These are phyloP conservation scores for Cyclocybe cylindracea DNA, from an alignment of 768 basidiomycete genomes.

Conservation along the genomic window DNA sequence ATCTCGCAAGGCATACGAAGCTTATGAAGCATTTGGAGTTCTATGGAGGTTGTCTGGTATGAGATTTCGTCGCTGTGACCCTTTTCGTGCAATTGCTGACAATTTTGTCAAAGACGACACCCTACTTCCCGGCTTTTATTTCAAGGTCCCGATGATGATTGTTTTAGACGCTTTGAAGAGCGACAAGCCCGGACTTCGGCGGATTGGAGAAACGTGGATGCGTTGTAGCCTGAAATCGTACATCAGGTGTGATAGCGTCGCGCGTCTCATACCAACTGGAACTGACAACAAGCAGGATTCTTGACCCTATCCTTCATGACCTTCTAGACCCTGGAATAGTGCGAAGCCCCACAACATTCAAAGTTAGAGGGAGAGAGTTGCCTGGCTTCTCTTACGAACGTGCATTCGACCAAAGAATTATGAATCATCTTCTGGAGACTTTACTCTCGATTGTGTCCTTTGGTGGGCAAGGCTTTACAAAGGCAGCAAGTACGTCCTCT, in stretches of 20 bases:
- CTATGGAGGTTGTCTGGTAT: slow-evolving; percentile 88
- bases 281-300: slow-evolving; percentile 51
- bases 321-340: slow-evolving; percentile 71
- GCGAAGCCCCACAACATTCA: slow-evolving; percentile 47
- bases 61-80: slow-evolving; percentile 13
- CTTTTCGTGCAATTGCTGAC: background rate
- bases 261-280: background rate
- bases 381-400: slow-evolving; percentile 69
- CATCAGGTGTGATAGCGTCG: slow-evolving; percentile 57
- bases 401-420: slow-evolving; percentile 75
- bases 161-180: slow-evolving; percentile 82
- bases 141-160: slow-evolving; percentile 86
- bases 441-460: slow-evolving; percentile 79
- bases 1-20: slow-evolving; percentile 45
- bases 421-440: slow-evolving; percentile 74
- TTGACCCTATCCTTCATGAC: slow-evolving; percentile 85
- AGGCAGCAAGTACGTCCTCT: slow-evolving; percentile 63
- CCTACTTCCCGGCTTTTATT: slow-evolving; percentile 75
- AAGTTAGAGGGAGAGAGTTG: slow-evolving; percentile 66
- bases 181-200: slow-evolving; percentile 70
- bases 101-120: slow-evolving; percentile 63
- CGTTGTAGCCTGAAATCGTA: slow-evolving; percentile 91
- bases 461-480: slow-evolving; percentile 87
- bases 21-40: slow-evolving; percentile 88
- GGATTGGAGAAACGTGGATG: slow-evolving; percentile 97